Conservation (phyloP, 371 early-diverging fungal species). For the Zancudomyces culisetae region DNA sequence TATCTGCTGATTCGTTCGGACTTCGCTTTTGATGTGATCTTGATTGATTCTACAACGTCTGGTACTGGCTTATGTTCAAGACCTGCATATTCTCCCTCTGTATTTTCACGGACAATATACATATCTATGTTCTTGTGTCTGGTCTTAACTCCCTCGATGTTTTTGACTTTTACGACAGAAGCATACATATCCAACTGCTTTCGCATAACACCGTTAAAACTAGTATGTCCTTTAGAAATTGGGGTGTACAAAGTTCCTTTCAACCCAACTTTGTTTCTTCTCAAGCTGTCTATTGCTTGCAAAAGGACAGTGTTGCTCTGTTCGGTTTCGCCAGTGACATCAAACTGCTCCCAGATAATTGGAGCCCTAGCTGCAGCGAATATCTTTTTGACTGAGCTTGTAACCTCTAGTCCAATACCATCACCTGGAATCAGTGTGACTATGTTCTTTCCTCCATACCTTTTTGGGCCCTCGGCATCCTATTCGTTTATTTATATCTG, state of each 20-base stretch:
- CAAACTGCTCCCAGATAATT: conserved; percentile 85
- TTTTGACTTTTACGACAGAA: conserved; percentile 63
- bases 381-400: conserved; percentile 73
- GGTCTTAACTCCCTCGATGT: conserved; percentile 58
- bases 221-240: conserved; percentile 65
- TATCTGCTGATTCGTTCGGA: conserved; percentile 93
- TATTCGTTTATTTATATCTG: no score
- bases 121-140: conserved; percentile 83
- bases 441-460: conserved; percentile 78
- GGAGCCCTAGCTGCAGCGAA: conserved; percentile 83
- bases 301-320: conserved; percentile 50
- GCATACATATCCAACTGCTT: conserved; percentile 94
- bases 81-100: conserved; percentile 96
- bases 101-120: conserved; percentile 96
- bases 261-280: conserved; percentile 85
- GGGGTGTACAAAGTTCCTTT: conserved; percentile 95
- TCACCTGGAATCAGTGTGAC: conserved; percentile 95
- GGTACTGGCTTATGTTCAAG: conserved; percentile 91
- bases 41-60: conserved; percentile 94
- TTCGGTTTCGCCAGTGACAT: conserved; percentile 71
- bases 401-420: conserved; percentile 87
- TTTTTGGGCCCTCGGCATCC: conserved; percentile 26
- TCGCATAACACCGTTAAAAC: conserved; percentile 86
- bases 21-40: conserved; percentile 83
- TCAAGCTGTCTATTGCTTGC: conserved; percentile 72